phyloP scores from a whole-genome alignment of 1,284 basidiomycete genomes.

The Gastroboletus turbinatus region DNA sequence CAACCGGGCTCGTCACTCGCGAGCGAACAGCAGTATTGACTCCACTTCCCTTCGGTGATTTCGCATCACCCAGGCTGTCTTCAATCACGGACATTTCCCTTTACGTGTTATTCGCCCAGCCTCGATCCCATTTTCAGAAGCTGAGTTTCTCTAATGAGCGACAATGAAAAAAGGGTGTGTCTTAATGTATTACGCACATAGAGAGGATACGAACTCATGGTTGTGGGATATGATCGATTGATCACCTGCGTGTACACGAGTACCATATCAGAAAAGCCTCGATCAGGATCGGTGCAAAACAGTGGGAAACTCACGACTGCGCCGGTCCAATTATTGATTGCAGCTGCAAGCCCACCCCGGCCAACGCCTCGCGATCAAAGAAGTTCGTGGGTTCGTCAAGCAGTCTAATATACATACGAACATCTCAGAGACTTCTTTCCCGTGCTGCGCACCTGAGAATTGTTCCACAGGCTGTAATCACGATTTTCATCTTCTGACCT shows the following conservation, averaged over 20 bases:
- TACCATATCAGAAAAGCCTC: conserved; percentile 20
- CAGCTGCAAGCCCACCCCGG: conserved; percentile 86
- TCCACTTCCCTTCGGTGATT: conserved; percentile 69
- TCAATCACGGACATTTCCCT: conserved; percentile 86
- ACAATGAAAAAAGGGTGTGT: conserved; percentile 10
- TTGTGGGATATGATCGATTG: conserved; percentile 87
- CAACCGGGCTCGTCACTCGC: conserved; percentile 60
- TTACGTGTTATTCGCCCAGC: conserved; percentile 81
- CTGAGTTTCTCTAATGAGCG: conserved; percentile 39
- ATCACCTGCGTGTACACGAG: conserved; percentile 61
- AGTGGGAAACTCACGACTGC: conserved; percentile 65
- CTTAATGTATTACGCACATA: conserved; percentile 58
- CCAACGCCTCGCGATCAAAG: conserved; percentile 86
- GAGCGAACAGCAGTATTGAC: conserved; percentile 67
- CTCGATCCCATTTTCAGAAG: conserved; percentile 83
- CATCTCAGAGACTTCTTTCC: conserved; percentile 3
- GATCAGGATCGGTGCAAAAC: conserved; percentile 17
- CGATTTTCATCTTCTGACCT: conserved; percentile 97
- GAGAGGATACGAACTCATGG: conserved; percentile 84
- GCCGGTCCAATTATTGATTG: conserved; percentile 95
- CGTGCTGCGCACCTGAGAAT: conserved; percentile 68
- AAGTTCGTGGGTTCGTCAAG: conserved; percentile 97
- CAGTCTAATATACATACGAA: conserved; percentile 59
- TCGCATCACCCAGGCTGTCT: conserved; percentile 63
- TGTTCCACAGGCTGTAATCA: conserved; percentile 97